Conservation (phyloP, 768 basidiomycete species). For the Phylloporus sp. region DNA sequence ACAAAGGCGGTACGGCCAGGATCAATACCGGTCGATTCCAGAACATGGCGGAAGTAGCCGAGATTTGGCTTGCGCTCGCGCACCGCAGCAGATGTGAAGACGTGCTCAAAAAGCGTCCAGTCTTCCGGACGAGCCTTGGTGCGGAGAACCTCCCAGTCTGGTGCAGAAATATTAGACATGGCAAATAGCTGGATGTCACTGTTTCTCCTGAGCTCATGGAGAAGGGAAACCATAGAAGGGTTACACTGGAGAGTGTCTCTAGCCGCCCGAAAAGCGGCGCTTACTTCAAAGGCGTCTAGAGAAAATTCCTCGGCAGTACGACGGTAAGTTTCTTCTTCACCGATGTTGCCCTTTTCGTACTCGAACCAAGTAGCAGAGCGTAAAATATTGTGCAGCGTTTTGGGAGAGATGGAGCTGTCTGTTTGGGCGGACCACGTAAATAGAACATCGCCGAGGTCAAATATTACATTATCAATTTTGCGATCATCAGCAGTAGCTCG, state of each 20-base stretch:
- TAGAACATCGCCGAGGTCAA: slow-evolving; percentile 21
- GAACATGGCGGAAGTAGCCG: slow-evolving; percentile 16
- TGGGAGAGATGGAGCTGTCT: slow-evolving; percentile 10
- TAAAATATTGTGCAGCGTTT: slow-evolving; percentile 9
- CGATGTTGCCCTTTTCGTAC: slow-evolving; percentile 20
- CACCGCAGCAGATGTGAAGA: slow-evolving; percentile 18
- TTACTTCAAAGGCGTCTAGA: slow-evolving; percentile 12
- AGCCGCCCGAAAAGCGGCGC: slow-evolving; percentile 6
- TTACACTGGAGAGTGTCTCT: slow-evolving; percentile 10
- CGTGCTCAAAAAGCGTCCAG: slow-evolving; percentile 18
- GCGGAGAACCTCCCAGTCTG: slow-evolving; percentile 20
- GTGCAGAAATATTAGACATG: slow-evolving; percentile 23
- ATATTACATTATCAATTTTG: slow-evolving; percentile 20
- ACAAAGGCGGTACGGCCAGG: slow-evolving; percentile 21
- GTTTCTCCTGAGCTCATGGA: slow-evolving; percentile 10
- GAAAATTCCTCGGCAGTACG: slow-evolving; percentile 12
- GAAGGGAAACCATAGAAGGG: slow-evolving; percentile 13
- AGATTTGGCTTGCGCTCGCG: slow-evolving; percentile 22
- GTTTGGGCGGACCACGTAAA: slow-evolving; percentile 17
- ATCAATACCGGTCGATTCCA: slow-evolving; percentile 15
- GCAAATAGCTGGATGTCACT: slow-evolving; percentile 13
- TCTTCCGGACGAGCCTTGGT: slow-evolving; percentile 10
- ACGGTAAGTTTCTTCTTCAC: slow-evolving; percentile 8
- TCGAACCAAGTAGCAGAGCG: slow-evolving; percentile 20
- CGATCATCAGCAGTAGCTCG: slow-evolving; percentile 2